A percentile compares a stretch with the other conserved stretches of the same genome.
These are phyloP conservation scores for Trametes meyenii DNA, from an alignment of 768 basidiomycete genomes.

Conservation along the genomic window DNA sequence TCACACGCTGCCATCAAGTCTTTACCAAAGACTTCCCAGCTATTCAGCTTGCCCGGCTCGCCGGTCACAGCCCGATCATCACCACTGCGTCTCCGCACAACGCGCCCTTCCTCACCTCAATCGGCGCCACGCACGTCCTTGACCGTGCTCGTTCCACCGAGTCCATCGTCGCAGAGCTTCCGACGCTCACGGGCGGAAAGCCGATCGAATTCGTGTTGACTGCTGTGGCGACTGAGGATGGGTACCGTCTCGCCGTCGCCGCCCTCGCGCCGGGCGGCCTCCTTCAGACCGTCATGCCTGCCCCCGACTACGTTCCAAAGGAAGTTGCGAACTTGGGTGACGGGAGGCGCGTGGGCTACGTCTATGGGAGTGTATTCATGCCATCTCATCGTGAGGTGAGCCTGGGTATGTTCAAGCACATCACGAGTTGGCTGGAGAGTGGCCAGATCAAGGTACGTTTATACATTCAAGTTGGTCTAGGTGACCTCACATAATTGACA, in stretches of 20 bases:
- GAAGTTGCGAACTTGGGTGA: background rate
- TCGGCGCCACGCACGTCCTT: slow-evolving; percentile 31
- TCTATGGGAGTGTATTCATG: slow-evolving; percentile 9
- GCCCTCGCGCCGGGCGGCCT: slow-evolving; percentile 30
- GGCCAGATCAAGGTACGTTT: slow-evolving; percentile 26
- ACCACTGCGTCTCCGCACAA: slow-evolving; percentile 23
- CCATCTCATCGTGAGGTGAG: slow-evolving; percentile 13
- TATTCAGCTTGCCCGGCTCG: slow-evolving; percentile 22
- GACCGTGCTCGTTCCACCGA: slow-evolving; percentile 26
- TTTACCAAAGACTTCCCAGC: background rate
- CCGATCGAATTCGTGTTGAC: slow-evolving; percentile 31
- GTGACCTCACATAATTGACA: background rate
- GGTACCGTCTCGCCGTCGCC: slow-evolving; percentile 24
- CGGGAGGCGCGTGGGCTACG: background rate
- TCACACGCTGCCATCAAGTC: background rate
- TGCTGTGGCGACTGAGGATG: slow-evolving; percentile 16
- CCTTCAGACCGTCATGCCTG: background rate
- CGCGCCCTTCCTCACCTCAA: slow-evolving; percentile 6
- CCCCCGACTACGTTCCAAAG: background rate
- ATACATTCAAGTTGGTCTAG: background rate
- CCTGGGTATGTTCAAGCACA: slow-evolving; percentile 13
- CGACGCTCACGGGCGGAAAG: slow-evolving; percentile 21
- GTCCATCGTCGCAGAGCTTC: slow-evolving; percentile 18
- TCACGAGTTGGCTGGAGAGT: slow-evolving; percentile 20
- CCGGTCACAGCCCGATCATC: slow-evolving; percentile 24